phyloP scores from a whole-genome alignment of 2,329 filamentous ascomycete species.

The Aureobasidium musti region DNA sequence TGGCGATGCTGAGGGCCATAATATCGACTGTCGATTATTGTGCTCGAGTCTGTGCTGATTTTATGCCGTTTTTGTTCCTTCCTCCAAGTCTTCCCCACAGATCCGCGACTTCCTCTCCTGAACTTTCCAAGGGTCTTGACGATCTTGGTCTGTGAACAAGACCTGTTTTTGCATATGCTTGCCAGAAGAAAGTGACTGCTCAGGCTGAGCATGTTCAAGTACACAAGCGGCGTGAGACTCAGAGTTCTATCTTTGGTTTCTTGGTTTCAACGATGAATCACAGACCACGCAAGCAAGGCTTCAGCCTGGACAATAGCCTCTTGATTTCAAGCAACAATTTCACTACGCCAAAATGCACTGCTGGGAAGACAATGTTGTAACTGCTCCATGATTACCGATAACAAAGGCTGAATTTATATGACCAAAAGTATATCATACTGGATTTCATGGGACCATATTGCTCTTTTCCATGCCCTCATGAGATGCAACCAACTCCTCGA shows the following conservation, averaged over 20 bases:
- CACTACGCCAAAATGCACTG: no score
- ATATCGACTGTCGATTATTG: constrained; percentile 22
- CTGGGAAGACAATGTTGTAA: no score
- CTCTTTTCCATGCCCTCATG: no score
- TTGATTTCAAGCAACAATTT: background rate
- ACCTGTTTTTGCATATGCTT: background rate
- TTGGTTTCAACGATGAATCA: background rate
- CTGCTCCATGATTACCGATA: no score
- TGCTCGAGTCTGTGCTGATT: constrained; percentile 28
- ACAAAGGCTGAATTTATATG: no score
- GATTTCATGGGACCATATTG: no score
- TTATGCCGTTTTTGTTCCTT: constrained; percentile 24
- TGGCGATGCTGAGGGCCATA: constrained; percentile 37
- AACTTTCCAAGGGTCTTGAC: background rate
- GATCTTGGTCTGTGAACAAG: background rate
- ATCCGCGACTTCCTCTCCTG: background rate
- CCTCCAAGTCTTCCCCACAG: background rate
- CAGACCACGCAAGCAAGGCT: constrained; percentile 6
- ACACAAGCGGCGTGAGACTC: background rate
- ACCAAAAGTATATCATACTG: no score
- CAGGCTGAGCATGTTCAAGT: background rate
- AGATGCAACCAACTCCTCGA: no score
- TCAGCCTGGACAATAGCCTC: background rate
- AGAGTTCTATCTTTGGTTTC: background rate
- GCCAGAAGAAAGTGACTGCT: background rate